Base-by-base conservation (phyloP, 768 basidiomycete species). In the Pholiota conissans region DNA sequence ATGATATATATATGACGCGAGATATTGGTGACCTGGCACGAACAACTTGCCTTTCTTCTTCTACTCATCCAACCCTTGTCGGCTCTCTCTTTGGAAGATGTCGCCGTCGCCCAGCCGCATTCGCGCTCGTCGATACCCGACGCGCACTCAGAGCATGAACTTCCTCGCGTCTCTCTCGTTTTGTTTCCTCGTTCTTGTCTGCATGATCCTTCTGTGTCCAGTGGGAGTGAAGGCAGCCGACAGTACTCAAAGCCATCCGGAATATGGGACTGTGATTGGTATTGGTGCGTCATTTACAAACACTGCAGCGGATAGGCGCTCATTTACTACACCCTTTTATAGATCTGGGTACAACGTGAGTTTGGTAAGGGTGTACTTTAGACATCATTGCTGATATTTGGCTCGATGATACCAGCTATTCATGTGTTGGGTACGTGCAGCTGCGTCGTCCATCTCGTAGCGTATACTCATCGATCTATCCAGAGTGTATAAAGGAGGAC, bases 221-320 rank as follows among this genome's bases (percentile, higher is more conserved):
- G 74, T 81, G 13, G 74, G 78, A 18, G 57, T 52, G 0, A 73
- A 72, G 20, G 87, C 87, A 5, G 77, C 83, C 45, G 80, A 78
- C 11, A 48, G 34, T 16, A 47, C 39, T 14, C 58, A 48, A 30
- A 59, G 52, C 18, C 76, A 74, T 66, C 71, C 76, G 27, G 85
- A 89, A 65, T 90, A 87, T 68, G 92, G 92, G 14, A 85, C 86
- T 24, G 90, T 93, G 28, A 92, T 94, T 66, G 92, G 89, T 72
- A 90, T 90, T 60, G 87, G 85, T 86, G 56, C 57, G 82, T 73
- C 28, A 42, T 9, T 13, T n/a, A 10, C 18, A 30, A 46, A 13
- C 39, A 5, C 10, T 46, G 7, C 5, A 7, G 16, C 2, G 22
- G 8, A n/a, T 22, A 45, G 20, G 24, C 8, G 28, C 30, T 54